These are phyloP conservation scores for Viola pubescens DNA, from an alignment of 441 rosid species.

Conservation along the genomic window DNA sequence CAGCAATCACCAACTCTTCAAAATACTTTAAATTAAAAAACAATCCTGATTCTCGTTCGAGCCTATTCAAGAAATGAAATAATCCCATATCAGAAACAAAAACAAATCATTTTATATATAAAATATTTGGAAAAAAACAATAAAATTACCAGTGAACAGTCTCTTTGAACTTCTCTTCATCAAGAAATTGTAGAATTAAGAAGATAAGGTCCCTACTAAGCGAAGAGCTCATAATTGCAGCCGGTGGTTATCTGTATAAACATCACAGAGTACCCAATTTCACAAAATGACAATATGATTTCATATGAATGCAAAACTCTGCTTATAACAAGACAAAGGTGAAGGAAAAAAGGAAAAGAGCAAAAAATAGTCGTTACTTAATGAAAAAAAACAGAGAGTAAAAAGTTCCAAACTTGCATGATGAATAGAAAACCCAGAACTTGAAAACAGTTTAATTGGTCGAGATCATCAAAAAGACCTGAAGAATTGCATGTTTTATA, in stretches of 20 bases:
- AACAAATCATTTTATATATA: neutral
- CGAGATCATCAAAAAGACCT: neutral
- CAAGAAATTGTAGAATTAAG: conserved; percentile 47
- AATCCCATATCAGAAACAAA: neutral
- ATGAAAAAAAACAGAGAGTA: neutral
- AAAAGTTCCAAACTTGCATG: neutral
- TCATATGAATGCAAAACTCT: neutral
- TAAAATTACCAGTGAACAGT: conserved; percentile 36
- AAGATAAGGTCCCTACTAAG: conserved; percentile 46
- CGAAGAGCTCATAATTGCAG: conserved; percentile 29
- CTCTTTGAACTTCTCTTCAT: conserved; percentile 46
- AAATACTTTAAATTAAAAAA: conserved; percentile 40
- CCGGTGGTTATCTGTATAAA: conserved; percentile 14
- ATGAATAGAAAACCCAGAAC: neutral
- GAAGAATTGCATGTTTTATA: neutral
- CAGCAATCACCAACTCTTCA: conserved; percentile 39
- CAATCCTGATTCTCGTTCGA: conserved; percentile 51
- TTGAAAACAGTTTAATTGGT: neutral
- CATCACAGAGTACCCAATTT: conserved; percentile 10
- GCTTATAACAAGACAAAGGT: neutral
- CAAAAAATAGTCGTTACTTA: neutral
- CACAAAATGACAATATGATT: neutral
- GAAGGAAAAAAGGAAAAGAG: conserved; percentile 11
- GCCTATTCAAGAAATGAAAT: conserved; percentile 26
- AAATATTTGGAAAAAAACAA: neutral